These are phyloP conservation scores for Agrocybe pediades DNA, from an alignment of 768 basidiomycete species.

Conservation along the genomic window DNA sequence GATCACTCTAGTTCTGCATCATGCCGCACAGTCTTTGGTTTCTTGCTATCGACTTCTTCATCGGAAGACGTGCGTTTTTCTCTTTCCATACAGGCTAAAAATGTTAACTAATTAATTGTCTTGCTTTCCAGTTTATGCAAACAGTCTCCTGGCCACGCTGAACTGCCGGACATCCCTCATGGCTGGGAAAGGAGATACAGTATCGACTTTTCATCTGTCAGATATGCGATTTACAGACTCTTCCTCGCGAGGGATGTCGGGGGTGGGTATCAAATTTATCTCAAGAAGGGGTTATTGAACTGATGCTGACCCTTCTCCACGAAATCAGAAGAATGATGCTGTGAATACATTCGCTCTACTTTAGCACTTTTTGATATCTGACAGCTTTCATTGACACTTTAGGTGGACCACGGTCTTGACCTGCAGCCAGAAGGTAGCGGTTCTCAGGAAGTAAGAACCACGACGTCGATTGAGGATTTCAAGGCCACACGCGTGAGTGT, in stretches of 20 bases:
- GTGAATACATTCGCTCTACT: not conserved
- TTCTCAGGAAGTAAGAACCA: not conserved
- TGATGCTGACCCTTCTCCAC: not conserved
- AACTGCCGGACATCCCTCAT: slow-evolving; percentile 37
- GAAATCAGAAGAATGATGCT: not conserved
- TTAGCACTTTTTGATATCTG: not conserved
- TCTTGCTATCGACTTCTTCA: slow-evolving; percentile 43
- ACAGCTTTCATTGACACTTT: not conserved
- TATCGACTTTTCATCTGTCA: slow-evolving; percentile 19
- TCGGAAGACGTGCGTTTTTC: slow-evolving; percentile 42
- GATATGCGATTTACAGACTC: slow-evolving; percentile 14
- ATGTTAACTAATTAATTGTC: not conserved
- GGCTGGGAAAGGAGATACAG: slow-evolving; percentile 11
- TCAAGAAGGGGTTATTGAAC: not conserved
- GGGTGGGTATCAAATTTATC: not conserved
- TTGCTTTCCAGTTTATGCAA: slow-evolving; percentile 41
- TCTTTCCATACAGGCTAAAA: not conserved
- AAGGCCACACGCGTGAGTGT: not conserved
- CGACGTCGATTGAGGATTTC: not conserved
- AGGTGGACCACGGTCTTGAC: not conserved
- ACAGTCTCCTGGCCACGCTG: slow-evolving; percentile 45
- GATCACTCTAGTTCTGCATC: slow-evolving; percentile 25
- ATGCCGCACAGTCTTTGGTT: slow-evolving; percentile 36
- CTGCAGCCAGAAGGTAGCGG: not conserved
- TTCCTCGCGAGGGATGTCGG: not conserved